Base-by-base conservation (phyloP, 164 flowering plant species). In the Berberis vulgaris region DNA sequence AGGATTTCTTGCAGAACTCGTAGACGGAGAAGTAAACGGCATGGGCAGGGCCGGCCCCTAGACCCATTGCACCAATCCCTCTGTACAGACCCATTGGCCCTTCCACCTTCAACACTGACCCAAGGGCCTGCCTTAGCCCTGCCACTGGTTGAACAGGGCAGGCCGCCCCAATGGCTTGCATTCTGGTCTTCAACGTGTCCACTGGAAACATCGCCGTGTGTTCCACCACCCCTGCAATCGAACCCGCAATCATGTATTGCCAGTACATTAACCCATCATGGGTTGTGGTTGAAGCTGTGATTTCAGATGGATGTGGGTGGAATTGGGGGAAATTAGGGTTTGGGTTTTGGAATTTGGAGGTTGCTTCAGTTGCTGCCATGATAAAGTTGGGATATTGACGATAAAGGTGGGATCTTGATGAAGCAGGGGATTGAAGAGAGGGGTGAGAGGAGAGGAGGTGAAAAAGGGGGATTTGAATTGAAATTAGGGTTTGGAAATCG, bases 21-120 rank as follows among this genome's bases (percentile, higher is more conserved):
- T 86, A 86, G 1, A 86, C 83, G 0, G 88, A 86, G 76, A 86
- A 86, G 59, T 86, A 86, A n/a, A 84, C 84, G 0, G 91, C 88
- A 45, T 86, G 88, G 38, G 91, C 86, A 0, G 88, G 91, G 11
- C 85, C 91, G 2, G 88, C 91, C 45, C 91, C 88, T 49, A 86
- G 82, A 10, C 80, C 82, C 87, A 86, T 84, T 45, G 91, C 88
- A 6, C 72, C 84, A 11, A 86, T 77, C 3, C 91, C 91, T 0
- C 91, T 82, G 72, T 82, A 86, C 46, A 84, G 73, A 0, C 82
- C 88, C 0, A 62, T 44, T 0, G 75, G 73, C 3, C 88, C 91
- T 52, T 84, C 87, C 5, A 67, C 39, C 59, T 73, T 72, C 49
- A 84, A 45, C 12, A 84, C 64, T 0, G 86, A 80, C 61, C 69